phyloP scores from a whole-genome alignment of 805 yeast species.

The Candida boidinii region DNA sequence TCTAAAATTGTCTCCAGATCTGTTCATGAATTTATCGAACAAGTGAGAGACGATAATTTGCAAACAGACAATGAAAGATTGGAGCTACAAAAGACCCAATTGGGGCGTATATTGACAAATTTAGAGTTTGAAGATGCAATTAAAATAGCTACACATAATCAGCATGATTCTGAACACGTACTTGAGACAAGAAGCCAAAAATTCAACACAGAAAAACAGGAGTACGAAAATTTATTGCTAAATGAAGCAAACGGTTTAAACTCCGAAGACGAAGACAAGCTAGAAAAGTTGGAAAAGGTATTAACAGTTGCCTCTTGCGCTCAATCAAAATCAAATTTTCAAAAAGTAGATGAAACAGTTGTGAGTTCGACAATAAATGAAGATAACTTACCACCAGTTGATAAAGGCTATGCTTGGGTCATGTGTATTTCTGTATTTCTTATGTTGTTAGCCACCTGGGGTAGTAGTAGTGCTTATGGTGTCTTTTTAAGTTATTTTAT shows the following conservation, averaged over 20 bases:
- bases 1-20: not conserved
- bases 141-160: conserved; percentile 7
- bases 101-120: too few relatives aligned
- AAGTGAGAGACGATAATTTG: too few relatives aligned
- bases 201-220: conserved; percentile 4
- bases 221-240: conserved; percentile 2
- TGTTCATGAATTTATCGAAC: too few relatives aligned
- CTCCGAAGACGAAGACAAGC: conserved; percentile 1
- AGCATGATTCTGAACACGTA: too few relatives aligned
- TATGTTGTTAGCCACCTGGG: conserved; percentile 49
- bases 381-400: conserved; percentile 29
- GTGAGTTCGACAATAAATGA: too few relatives aligned
- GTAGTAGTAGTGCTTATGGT: conserved; percentile 52
- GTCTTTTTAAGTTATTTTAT: conserved; percentile 47
- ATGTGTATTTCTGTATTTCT: conserved; percentile 31
- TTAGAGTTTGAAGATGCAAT: conserved; percentile 13
- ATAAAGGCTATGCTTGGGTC: conserved; percentile 61
- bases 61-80: too few relatives aligned
- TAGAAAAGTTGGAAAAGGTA: too few relatives aligned
- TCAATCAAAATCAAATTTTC: too few relatives aligned
- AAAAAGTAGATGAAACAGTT: too few relatives aligned
- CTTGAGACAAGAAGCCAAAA: too few relatives aligned
- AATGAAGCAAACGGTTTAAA: conserved; percentile 3
- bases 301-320: too few relatives aligned
- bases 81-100: too few relatives aligned